Base-by-base conservation (phyloP, 305 asterid genomes). In the Coffea humblotiana region DNA sequence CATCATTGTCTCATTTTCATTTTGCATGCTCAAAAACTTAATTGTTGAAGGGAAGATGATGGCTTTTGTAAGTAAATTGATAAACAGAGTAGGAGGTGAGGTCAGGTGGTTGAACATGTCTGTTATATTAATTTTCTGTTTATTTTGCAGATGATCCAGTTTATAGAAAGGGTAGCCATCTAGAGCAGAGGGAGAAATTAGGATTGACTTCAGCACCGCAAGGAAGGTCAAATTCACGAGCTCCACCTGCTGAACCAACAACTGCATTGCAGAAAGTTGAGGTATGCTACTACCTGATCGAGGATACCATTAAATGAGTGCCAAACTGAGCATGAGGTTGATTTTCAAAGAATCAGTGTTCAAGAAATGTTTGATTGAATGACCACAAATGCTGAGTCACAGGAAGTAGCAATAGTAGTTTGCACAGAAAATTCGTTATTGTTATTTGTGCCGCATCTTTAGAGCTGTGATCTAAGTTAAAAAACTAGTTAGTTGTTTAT, bases 231-330 rank as follows among this genome's bases (percentile, higher is more conserved):
- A 83, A 75, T 72, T 67, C 89, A 58, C 86, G 84, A 51, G 81
- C 87, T 78, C 86, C 90, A 27, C 87, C 87, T 78, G 84, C 90
- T 21, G 97, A 93, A 83, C 91, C 97, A 27, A 86, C 96, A 2
- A 91, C 87, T 86, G 91, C 94, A 82, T 75, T 93, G 88, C 97
- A 96, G 90, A 91, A 91, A 90, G 97, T 94, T 72, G 97, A 96
- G 97, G 98, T 96, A 90, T 78, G 60, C 74, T 40, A 27, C 21
- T 84, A 67, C 64, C 65, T n/a, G 40, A 40, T 69, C 72, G 48
- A 18, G 70, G 58, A 29, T 75, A 61, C 48, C 67, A 69, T 48
- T 69, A 37, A 23, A 45, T 23, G 40, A 48, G 13, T 13, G 2
- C 61, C 60, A 25, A 48, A 48, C 0, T 9, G 19, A 18, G 4